phyloP scores from a whole-genome alignment of 2,329 filamentous ascomycete species.

The Penicillium sp. region DNA sequence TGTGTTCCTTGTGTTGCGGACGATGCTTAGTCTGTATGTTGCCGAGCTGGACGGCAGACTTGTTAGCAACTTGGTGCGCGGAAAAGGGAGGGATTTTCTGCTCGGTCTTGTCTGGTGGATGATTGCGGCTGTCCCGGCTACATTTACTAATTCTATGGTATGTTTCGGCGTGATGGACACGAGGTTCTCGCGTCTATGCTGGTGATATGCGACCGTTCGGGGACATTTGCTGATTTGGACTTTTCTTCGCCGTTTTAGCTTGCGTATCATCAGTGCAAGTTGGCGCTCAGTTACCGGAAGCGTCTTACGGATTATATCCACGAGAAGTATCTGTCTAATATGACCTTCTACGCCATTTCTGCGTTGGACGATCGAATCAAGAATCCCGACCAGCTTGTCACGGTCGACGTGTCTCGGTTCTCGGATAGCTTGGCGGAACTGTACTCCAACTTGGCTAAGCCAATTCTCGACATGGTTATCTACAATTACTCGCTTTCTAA shows the following conservation, averaged over 20 bases:
- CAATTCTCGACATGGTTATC: constrained; percentile 89
- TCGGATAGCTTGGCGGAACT: constrained; percentile 91
- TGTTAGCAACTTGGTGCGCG: constrained; percentile 87
- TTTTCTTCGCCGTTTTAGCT: constrained; percentile 53
- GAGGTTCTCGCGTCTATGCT: no score
- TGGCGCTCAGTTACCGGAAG: constrained; percentile 88
- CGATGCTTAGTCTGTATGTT: constrained; percentile 90
- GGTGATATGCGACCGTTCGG: constrained; percentile 8
- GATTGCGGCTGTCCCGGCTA: constrained; percentile 90
- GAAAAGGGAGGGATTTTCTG: constrained; percentile 85
- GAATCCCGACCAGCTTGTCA: constrained; percentile 95
- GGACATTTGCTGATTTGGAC: constrained; percentile 6
- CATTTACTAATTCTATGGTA: constrained; percentile 98
- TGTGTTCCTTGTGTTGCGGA: constrained; percentile 85
- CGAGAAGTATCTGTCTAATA: constrained; percentile 90
- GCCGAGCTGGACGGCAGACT: constrained; percentile 92
- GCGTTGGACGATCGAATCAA: constrained; percentile 96
- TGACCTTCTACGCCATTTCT: constrained; percentile 96
- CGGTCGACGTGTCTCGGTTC: constrained; percentile 93
- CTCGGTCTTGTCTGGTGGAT: constrained; percentile 96
- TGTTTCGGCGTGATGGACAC: constrained; percentile 27
- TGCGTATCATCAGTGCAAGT: constrained; percentile 92
- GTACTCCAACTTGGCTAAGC: constrained; percentile 95
- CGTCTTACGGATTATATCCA: constrained; percentile 93
- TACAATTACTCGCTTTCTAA: constrained; percentile 93